Evolutionary conservation across 1,284 basidiomycete genomes (phyloP).

Genomic region (Hemileccinum hortonii): DNA sequence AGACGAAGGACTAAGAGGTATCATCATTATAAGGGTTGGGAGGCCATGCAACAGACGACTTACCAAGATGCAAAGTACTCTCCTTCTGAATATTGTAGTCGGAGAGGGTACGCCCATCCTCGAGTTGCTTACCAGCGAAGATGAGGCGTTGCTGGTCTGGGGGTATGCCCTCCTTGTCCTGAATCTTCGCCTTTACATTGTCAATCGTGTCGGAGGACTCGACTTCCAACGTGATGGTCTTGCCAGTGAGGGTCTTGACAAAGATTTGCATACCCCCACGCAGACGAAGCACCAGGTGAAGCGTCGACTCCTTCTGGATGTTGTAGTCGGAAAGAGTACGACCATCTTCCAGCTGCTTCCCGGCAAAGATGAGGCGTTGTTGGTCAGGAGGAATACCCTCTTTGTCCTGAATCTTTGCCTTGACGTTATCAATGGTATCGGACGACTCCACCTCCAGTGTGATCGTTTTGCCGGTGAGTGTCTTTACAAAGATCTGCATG

Average conservation of each 20-base stretch:
- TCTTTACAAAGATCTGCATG: constrained; percentile 78
- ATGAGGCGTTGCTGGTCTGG: too few species aligned
- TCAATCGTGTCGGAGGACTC: too few species aligned
- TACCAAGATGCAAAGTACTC: constrained; percentile 61
- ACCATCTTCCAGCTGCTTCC: constrained; percentile 78
- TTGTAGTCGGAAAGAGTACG: constrained; percentile 80
- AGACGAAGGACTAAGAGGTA: constrained; percentile 63
- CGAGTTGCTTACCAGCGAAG: constrained; percentile 77
- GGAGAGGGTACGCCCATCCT: constrained; percentile 64
- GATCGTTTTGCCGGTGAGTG: constrained; percentile 82
- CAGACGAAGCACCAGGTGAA: constrained; percentile 54
- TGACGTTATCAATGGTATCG: too few species aligned
- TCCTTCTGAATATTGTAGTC: constrained; percentile 72
- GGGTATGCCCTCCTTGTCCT: too few species aligned
- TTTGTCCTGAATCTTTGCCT: constrained; percentile 84
- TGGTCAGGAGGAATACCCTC: constrained; percentile 85
- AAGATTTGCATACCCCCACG: constrained; percentile 66
- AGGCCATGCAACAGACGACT: constrained; percentile 30
- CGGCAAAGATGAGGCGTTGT: constrained; percentile 81
- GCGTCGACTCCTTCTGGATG: constrained; percentile 69
- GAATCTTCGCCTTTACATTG: too few species aligned
- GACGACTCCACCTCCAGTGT: constrained; percentile 87
- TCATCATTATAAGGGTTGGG: constrained; percentile 32
- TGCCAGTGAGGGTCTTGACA: constrained; percentile 72
- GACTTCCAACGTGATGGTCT: constrained; percentile 79